Base-by-base conservation (phyloP, 2,329 filamentous ascomycete genomes). In the Fusarium ramigenum region DNA sequence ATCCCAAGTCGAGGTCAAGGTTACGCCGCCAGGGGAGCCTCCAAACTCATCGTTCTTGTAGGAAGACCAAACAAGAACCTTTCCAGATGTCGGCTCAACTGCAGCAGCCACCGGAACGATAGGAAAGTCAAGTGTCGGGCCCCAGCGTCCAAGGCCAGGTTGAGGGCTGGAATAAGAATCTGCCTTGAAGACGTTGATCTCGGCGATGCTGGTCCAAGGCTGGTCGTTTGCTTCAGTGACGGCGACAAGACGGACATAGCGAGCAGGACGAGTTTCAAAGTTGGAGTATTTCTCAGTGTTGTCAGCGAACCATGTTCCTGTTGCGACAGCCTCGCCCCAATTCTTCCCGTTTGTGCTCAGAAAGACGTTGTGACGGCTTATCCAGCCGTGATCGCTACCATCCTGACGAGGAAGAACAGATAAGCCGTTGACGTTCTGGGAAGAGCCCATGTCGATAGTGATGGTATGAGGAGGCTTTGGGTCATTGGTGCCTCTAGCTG, bases 51-150 rank as follows among this genome's bases (percentile, higher is more conserved):
- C 69, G 1, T 57, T 52, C 2, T 18, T 23, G 16, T 63, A 70
- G 1, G 71, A 66, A 23, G 72, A 70, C 60, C 66, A 75, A 6
- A 75, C 50, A 0, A 75, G 21, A 5, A 75, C 72, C 10, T 46
- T 64, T 32, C 73, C 73, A 1, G 54, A 57, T 7, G 62, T 67
- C 0, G 73, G 72, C 14, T 73, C 69, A 19, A 75, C 44, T 11
- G 66, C 69, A 25, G 59, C 73, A 14, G 73, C 73, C 1, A 72
- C 73, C 6, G 73, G 73, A 18, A 75, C 69, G 3, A 75, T 47
- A 2, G 73, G 72, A 10, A 75, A 73, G 28, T 73, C 54, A 16
- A 75, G 49, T 5, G 69, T 73, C 1, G 63, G 62, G 6, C 69
- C 73, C 73, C 73, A 75, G 1, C 34, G 28, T 10, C 72, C 72